A percentile compares a stretch with the other conserved stretches of the same genome.
Conservation (phyloP, 2,329 filamentous ascomycete species). For the Fusarium sp. region DNA sequence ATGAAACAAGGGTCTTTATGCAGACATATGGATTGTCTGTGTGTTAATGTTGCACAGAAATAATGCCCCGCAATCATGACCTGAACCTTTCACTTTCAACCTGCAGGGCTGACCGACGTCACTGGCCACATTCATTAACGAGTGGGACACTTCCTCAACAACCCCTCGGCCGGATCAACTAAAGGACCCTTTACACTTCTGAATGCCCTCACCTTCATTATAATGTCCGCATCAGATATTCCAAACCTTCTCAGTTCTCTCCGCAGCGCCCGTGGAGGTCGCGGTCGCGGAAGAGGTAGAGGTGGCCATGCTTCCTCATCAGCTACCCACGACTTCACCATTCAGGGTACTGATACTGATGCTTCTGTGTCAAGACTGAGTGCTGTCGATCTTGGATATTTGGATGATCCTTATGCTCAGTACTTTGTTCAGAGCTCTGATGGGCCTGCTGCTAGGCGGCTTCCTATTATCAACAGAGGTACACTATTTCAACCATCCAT, state of each 20-base stretch:
- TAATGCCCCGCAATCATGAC: conserved; percentile 28
- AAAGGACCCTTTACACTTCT: not conserved
- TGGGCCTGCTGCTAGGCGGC: conserved; percentile 67
- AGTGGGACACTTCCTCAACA: conserved; percentile 8
- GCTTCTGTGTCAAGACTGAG: conserved; percentile 89
- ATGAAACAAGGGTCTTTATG: not conserved
- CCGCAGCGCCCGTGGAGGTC: conserved; percentile 55
- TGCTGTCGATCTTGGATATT: conserved; percentile 85
- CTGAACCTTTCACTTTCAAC: not conserved
- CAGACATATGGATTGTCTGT: not conserved
- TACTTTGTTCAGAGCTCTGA: conserved; percentile 68
- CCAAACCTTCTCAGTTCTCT: conserved; percentile 76
- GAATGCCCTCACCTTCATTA: conserved; percentile 5
- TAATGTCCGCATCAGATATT: conserved; percentile 78
- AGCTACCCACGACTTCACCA: conserved; percentile 73
- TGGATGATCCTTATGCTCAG: conserved; percentile 82
- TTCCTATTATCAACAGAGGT: conserved; percentile 97
- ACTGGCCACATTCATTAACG: conserved; percentile 4
- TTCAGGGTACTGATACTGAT: conserved; percentile 92
- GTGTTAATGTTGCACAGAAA: not conserved
- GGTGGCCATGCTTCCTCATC: conserved; percentile 50
- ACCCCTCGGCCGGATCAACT: conserved; percentile 14
- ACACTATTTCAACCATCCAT: conserved; percentile 38
- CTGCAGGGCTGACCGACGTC: conserved; percentile 26
- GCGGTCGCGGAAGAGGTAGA: conserved; percentile 44